Conservation (phyloP, 805 yeast genomes). For the Candida parachauliodes region DNA sequence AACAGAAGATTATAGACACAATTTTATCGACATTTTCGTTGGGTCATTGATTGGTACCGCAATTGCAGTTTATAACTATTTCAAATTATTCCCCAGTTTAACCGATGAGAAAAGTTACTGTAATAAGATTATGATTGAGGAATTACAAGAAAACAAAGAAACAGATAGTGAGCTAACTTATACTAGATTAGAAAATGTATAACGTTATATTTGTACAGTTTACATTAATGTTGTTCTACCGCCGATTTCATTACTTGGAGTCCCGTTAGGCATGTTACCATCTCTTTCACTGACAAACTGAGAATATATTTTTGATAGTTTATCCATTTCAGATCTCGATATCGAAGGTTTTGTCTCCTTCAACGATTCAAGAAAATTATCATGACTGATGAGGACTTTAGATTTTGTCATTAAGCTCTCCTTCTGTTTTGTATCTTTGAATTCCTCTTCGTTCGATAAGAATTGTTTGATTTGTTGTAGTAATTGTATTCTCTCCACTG, state of each 20-base stretch:
- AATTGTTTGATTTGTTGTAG: constrained; percentile 42
- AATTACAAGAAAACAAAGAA: constrained; percentile 13
- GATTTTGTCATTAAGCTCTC: constrained; percentile 10
- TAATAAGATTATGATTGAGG: constrained; percentile 28
- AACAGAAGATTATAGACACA: constrained; percentile 92
- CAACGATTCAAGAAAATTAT: constrained; percentile 61
- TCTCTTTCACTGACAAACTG: constrained; percentile 75
- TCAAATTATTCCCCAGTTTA: constrained; percentile 48
- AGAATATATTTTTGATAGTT: constrained; percentile 60
- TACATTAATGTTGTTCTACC: constrained; percentile 81
- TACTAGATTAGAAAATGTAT: constrained; percentile 6
- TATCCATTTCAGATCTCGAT: constrained; percentile 63
- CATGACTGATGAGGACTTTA: constrained; percentile 44
- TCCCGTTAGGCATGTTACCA: constrained; percentile 86
- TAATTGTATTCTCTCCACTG: constrained; percentile 39
- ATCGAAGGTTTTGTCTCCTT: constrained; percentile 86
- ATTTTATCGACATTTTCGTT: constrained; percentile 74
- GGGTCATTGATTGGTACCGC: constrained; percentile 68
- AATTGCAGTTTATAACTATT: constrained; percentile 57
- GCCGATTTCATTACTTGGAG: constrained; percentile 75
- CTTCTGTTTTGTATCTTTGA: constrained; percentile 4
- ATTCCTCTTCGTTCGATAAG: constrained; percentile 15
- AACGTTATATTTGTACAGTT: constrained; percentile 32
- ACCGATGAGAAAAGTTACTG: constrained; percentile 31
- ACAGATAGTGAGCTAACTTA: constrained; percentile 27